Evolutionary conservation across 257 asterid species (phyloP), one percentile per base, ranked within the genome.

Genomic region (Cinchona pubescens): DNA sequence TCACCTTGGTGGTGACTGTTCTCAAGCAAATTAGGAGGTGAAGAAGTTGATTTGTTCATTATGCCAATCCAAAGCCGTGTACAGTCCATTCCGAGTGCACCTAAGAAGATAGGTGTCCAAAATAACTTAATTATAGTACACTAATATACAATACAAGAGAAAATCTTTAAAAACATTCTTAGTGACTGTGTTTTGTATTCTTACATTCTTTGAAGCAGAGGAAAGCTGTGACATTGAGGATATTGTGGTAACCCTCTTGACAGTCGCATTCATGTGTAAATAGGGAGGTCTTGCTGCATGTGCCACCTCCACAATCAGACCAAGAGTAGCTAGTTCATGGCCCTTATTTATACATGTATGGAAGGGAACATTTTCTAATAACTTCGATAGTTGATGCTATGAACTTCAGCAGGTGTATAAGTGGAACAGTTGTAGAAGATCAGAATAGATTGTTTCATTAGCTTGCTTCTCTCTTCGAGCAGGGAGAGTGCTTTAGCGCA

Each of bases 281-380:
- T 0, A 63, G 42, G 23, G 91, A 82, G 45, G 89, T 89, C 69
- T 68, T 79, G 59, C 71, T 86, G 90, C 97, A 92, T 2, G 74
- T 78, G 38, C 97, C 96, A 59, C 95, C 93, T 73, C 97, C 97
- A 66, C 96, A 90, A 19, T 87, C 88, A 15, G 78, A 78, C 85
- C 82, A 82, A 55, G 35, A 65, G 81, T 95, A 92, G 32, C 93
- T 95, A n/a, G n/a, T n/a, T n/a, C n/a, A n/a, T n/a, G n/a, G n/a
- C n/a, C n/a, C n/a, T n/a, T n/a, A n/a, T n/a, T n/a, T n/a, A n/a
- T n/a, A n/a, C n/a, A n/a, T n/a, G n/a, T n/a, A n/a, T 90, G 27
- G 21, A 67, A 10, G 29, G 48, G 35, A 42, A n/a, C 34, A 5
- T 7, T 48, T 48, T 12, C 30, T 11, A 12, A 67, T 15, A 61